phyloP scores from a whole-genome alignment of 108 stramenopile genomes.

The Cyclostephanos tholiformis region DNA sequence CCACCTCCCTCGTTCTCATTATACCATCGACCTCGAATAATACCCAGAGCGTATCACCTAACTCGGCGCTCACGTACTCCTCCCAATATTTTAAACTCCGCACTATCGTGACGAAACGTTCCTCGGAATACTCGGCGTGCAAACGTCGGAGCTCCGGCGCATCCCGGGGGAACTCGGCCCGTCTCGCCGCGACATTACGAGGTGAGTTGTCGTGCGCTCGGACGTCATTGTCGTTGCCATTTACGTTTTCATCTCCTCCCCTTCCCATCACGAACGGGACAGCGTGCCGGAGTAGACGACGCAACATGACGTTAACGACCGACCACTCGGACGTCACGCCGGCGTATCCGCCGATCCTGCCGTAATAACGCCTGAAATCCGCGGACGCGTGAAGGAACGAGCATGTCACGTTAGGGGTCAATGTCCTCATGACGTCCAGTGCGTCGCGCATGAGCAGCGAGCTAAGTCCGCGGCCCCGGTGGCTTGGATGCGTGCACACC shows the following conservation, averaged over 20 bases:
- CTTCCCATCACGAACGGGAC: too few species aligned
- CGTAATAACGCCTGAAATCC: constrained; percentile 66
- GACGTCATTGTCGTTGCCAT: constrained; percentile 10
- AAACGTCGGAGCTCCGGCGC: constrained; percentile 45
- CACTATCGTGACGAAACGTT: constrained; percentile 58
- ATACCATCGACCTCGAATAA: constrained; percentile 5
- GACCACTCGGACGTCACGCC: constrained; percentile 59
- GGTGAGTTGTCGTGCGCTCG: too few species aligned
- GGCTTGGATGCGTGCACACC: constrained; percentile 63
- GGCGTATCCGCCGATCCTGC: constrained; percentile 53
- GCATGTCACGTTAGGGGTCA: constrained; percentile 30
- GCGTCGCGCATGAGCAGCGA: constrained; percentile 60
- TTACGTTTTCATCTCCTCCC: neutral
- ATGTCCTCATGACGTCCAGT: constrained; percentile 57
- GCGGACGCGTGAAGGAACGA: constrained; percentile 74
- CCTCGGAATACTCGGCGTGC: constrained; percentile 65
- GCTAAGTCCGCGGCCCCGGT: constrained; percentile 66
- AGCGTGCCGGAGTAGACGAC: neutral
- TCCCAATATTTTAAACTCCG: constrained; percentile 70
- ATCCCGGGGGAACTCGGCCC: constrained; percentile 67
- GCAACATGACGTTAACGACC: constrained; percentile 23
- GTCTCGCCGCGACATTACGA: constrained; percentile 15
- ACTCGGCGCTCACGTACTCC: constrained; percentile 62
- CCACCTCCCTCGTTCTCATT: neutral
- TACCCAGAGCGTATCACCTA: constrained; percentile 57